These are phyloP conservation scores for Borovskyia barvae DNA, from an alignment of 208 protist species.

Conservation along the genomic window DNA sequence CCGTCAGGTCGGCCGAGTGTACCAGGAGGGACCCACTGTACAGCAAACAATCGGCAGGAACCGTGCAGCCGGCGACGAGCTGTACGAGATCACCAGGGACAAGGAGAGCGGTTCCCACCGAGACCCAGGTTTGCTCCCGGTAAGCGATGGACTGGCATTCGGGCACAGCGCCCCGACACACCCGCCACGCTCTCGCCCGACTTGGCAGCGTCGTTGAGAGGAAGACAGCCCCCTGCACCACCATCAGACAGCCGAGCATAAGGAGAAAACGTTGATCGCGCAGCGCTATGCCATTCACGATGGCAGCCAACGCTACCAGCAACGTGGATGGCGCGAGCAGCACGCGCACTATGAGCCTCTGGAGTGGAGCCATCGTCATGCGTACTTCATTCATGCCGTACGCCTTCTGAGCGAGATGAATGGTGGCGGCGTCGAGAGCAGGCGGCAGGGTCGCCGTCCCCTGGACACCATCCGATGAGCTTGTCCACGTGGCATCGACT, in stretches of 20 bases:
- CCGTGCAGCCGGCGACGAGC: slow-evolving; percentile 72
- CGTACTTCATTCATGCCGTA: slow-evolving; percentile 16
- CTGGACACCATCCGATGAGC: background rate
- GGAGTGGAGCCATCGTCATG: background rate
- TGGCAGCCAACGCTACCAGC: background rate
- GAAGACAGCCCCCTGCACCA: background rate
- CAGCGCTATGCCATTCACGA: background rate
- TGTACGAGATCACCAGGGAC: slow-evolving; percentile 92
- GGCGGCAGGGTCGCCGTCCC: background rate
- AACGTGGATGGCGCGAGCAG: background rate
- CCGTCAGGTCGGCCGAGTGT: slow-evolving; percentile 84
- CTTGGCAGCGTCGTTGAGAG: background rate
- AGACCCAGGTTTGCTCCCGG: slow-evolving; percentile 72
- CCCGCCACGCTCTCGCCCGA: background rate
- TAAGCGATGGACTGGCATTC: slow-evolving; percentile 44
- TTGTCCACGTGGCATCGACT: background rate
- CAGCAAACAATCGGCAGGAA: slow-evolving; percentile 87
- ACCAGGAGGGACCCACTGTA: slow-evolving; percentile 63
- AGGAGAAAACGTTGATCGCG: background rate
- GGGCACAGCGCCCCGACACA: slow-evolving; percentile 3
- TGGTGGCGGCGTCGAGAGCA: slow-evolving; percentile 14
- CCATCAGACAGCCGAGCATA: background rate
- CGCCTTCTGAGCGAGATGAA: slow-evolving; percentile 1
- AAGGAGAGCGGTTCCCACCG: slow-evolving; percentile 51
- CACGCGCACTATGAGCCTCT: background rate